Base-by-base conservation (phyloP, 2,329 filamentous ascomycete species). In the Sporothrix pseudoabietina region DNA sequence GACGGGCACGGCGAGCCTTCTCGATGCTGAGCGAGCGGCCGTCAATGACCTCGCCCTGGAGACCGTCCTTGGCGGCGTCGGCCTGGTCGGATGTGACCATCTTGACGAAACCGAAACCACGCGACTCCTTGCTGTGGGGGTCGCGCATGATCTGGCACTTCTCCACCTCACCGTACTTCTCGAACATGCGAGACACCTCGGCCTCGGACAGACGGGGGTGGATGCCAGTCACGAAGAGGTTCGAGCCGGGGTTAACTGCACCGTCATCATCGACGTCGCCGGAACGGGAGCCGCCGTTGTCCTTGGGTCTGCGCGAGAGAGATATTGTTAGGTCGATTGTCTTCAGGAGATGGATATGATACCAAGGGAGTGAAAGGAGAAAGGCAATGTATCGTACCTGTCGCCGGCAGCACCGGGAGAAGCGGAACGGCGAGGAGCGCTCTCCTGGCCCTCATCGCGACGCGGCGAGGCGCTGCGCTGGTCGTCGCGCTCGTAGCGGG, bases 141-240 rank as follows among this genome's bases (percentile, higher is more conserved):
- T 99, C 96, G 80, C 95, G 90, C 96, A 99, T 99, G 85, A 99
- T 99, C 83, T 98, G 97, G 86, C 95, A 98, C 85, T 97, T 98
- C 85, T 98, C 95, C 71, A 99, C 96, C 81, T 97, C 94, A 78
- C 96, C 96, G 80, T 98, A 98, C 85, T 98, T 99, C 85, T 98
- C 94, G 80, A 99, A 99, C 77, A 99, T 91, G 82, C 94, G 94
- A 72, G 92, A 92, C 75, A 99, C 93, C 81, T 98, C 96, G 19
- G 91, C 88, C 83, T 99, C 96, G 66, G 89, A 91, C 77, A 99
- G 89, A 79, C 93, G 92, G 73, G 96, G 96, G 82, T 98, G 94
- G 77, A 99, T 99, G 78, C 96, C 96, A 76, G 96, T 99, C 77
- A 99, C 96, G 82, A 99, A 99, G 74, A 99, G 92, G 86, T 99